Evolutionary conservation across 495 filamentous ascomycete species (phyloP).

Genomic region (Trichocladium uniseriatum): DNA sequence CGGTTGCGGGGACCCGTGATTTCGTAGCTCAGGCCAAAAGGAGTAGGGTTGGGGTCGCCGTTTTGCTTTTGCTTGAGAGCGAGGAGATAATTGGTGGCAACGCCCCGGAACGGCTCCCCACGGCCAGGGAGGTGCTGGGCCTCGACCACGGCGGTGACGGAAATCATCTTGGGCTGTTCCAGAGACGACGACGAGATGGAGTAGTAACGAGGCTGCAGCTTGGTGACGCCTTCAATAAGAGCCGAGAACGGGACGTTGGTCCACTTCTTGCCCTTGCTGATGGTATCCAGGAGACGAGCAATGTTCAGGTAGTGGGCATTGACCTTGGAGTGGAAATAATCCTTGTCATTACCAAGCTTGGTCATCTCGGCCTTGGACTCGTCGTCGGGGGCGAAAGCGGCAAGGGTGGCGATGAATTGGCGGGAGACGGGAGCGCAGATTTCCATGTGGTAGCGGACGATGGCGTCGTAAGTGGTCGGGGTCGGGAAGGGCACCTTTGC

Average conservation of each 20-base stretch:
- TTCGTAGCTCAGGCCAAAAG: conserved; percentile 80
- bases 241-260: conserved; percentile 81
- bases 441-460: conserved; percentile 93
- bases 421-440: conserved; percentile 91
- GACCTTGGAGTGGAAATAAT: conserved; percentile 89
- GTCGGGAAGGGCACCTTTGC: conserved; percentile 97
- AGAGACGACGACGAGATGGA: conserved; percentile 96
- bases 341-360: conserved; percentile 85
- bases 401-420: conserved; percentile 82
- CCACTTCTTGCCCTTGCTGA: conserved; percentile 66
- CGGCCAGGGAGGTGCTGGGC: conserved; percentile 66
- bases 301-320: conserved; percentile 79
- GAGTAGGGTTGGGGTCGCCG: conserved; percentile 73
- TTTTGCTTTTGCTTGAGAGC: conserved; percentile 97
- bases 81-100: conserved; percentile 94
- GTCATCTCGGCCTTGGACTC: conserved; percentile 73
- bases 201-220: conserved; percentile 96
- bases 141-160: conserved; percentile 93
- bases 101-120: conserved; percentile 77
- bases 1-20: conserved; percentile 90
- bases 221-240: conserved; percentile 86
- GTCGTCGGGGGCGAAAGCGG: conserved; percentile 84
- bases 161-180: conserved; percentile 87
- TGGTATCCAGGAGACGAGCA: conserved; percentile 70
- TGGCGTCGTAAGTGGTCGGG: conserved; percentile 92